Evolutionary conservation across 2,329 filamentous ascomycete species (phyloP).

Genomic region (Monilinia vaccinii-corymbosi): DNA sequence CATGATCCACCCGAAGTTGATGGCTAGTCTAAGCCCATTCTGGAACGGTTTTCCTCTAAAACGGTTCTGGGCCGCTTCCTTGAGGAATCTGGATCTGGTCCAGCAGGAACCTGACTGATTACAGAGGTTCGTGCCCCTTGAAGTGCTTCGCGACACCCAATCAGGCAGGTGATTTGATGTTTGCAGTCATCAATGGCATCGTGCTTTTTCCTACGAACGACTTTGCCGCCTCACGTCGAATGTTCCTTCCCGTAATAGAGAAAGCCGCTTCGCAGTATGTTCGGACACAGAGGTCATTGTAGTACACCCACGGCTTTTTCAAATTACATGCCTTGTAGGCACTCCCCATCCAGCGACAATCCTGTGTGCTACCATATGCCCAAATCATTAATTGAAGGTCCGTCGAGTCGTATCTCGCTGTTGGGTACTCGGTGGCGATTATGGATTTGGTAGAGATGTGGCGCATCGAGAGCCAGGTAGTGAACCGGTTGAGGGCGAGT

Average conservation of each 20-base stretch:
- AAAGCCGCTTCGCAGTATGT: neutral
- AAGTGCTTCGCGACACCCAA: neutral
- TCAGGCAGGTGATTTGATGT: neutral
- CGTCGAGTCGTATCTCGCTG: neutral
- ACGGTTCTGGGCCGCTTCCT: neutral
- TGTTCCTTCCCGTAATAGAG: neutral
- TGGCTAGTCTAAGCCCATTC: neutral
- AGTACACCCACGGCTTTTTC: neutral
- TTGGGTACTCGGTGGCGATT: neutral
- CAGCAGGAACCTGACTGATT: neutral
- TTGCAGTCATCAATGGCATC: constrained; percentile 4
- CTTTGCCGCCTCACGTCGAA: neutral
- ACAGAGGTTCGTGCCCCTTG: neutral
- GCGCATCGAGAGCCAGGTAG: neutral
- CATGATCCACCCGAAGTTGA: neutral
- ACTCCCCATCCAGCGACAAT: neutral
- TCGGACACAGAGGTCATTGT: neutral
- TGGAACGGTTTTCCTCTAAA: neutral
- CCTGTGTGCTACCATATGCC: neutral
- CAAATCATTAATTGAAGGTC: constrained; percentile 1
- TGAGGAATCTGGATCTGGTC: neutral
- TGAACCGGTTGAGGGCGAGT: neutral
- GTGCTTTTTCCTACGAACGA: neutral
- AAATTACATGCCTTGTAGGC: neutral
- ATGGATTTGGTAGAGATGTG: neutral